Conservation (phyloP, 169 alveolate genomes). For the Miamiensis avidus region DNA sequence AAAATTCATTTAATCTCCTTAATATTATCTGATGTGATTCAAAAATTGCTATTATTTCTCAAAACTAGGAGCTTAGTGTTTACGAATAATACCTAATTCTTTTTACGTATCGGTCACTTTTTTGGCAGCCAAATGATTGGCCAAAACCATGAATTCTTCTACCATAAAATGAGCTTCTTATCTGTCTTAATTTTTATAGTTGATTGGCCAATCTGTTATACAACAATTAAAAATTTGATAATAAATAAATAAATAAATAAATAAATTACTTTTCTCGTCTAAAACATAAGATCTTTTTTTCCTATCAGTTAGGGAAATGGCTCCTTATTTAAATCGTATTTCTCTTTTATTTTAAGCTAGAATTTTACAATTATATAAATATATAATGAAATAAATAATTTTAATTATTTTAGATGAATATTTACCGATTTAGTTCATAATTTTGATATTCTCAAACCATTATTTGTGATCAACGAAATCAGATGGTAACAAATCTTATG, state of each 20-base stretch:
- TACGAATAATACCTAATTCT: conserved; percentile 68
- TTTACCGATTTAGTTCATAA: conserved; percentile 58
- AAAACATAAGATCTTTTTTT: conserved; percentile 65
- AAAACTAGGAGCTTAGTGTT: conserved; percentile 64
- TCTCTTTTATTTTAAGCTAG: conserved; percentile 50
- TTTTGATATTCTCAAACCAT: conserved; percentile 56
- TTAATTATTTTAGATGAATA: no score
- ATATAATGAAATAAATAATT: no score
- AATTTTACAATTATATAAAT: no score
- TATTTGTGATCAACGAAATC: conserved; percentile 51
- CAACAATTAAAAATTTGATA: not conserved
- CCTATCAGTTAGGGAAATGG: conserved; percentile 60
- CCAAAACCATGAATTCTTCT: conserved; percentile 84
- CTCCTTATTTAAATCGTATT: conserved; percentile 72
- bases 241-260: no score
- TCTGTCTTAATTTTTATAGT: conserved; percentile 52
- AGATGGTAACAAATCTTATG: conserved; percentile 54
- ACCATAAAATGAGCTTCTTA: conserved; percentile 72
- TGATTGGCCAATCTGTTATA: conserved; percentile 44
- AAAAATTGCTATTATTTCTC: conserved; percentile 54
- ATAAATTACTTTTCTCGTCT: conserved; percentile 23
- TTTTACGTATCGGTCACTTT: conserved; percentile 53
- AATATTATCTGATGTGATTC: not conserved
- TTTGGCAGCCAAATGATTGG: conserved; percentile 73
- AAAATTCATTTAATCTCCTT: not conserved